Conservation (phyloP, 768 basidiomycete genomes). For the Suillus cothurnatus region DNA sequence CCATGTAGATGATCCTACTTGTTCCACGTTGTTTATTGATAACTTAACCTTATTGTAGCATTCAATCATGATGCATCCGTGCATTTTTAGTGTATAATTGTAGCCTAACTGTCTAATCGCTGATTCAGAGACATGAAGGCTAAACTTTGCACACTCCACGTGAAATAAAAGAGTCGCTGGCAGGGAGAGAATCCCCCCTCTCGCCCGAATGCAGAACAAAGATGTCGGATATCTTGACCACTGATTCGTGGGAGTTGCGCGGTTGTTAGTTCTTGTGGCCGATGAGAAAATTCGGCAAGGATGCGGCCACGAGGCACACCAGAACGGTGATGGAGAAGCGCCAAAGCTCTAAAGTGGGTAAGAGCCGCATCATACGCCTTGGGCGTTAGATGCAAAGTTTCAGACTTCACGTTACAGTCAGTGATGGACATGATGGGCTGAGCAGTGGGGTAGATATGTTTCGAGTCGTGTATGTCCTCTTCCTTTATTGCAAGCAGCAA, state of each 20-base stretch:
- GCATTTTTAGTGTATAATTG: not conserved
- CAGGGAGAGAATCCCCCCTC: not conserved
- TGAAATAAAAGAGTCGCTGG: too few relatives aligned
- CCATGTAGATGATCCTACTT: not conserved
- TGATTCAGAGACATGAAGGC: not conserved
- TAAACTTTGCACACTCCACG: not conserved
- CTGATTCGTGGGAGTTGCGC: not conserved
- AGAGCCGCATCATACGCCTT: not conserved
- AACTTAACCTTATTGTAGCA: not conserved
- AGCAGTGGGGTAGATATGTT: not conserved
- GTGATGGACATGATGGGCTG: not conserved
- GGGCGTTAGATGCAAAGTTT: not conserved
- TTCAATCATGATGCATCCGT: too few relatives aligned
- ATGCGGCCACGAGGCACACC: not conserved
- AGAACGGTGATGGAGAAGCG: slow-evolving; percentile 1
- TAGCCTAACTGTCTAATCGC: not conserved
- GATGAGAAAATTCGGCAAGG: not conserved
- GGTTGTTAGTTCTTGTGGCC: not conserved
- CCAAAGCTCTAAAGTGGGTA: not conserved
- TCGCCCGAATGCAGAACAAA: not conserved
- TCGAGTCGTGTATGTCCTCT: not conserved
- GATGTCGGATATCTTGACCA: not conserved
- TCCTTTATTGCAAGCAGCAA: not conserved
- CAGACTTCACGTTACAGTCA: not conserved
- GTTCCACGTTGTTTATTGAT: not conserved